phyloP scores from a whole-genome alignment of 2,329 filamentous ascomycete species.

The Geosmithia morbida region DNA sequence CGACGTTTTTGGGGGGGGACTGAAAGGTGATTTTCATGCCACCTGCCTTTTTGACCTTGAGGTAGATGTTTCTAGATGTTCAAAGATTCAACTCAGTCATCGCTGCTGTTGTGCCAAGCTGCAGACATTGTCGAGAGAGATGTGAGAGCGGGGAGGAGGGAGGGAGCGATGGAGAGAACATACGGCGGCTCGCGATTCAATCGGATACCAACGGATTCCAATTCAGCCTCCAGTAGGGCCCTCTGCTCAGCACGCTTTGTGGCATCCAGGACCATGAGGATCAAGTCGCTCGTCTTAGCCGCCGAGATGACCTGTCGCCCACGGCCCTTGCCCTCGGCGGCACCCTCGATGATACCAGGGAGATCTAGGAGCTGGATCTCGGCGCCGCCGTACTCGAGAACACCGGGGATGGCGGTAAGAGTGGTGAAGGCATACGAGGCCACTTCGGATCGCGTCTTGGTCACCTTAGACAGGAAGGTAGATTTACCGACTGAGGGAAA shows the following conservation, averaged over 20 bases:
- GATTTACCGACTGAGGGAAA: constrained; percentile 98
- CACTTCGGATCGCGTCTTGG: constrained; percentile 92
- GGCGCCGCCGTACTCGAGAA: constrained; percentile 92
- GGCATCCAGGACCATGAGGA: constrained; percentile 92
- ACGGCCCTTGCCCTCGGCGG: constrained; percentile 87
- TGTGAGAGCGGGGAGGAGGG: background rate
- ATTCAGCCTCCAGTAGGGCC: constrained; percentile 73
- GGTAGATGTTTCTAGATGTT: constrained; percentile 69
- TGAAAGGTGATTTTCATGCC: constrained; percentile 99
- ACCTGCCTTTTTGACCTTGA: constrained; percentile 89
- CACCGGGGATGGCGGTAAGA: constrained; percentile 89
- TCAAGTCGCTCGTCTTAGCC: constrained; percentile 94
- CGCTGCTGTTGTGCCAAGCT: too few species aligned
- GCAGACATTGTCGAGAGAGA: background rate
- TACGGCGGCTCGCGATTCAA: constrained; percentile 84
- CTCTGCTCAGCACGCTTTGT: constrained; percentile 94
- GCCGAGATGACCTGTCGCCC: constrained; percentile 94
- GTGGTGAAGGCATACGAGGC: constrained; percentile 97
- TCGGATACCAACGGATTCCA: constrained; percentile 90
- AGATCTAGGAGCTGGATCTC: constrained; percentile 97
- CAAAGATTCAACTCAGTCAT: too few species aligned
- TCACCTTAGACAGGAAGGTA: constrained; percentile 97
- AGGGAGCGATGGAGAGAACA: constrained; percentile 17
- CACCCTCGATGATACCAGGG: constrained; percentile 95
- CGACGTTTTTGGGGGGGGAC: constrained; percentile 72